Evolutionary conservation across 1,284 basidiomycete genomes (phyloP).

Genomic region (Anthracocystis panici-leucophaei): DNA sequence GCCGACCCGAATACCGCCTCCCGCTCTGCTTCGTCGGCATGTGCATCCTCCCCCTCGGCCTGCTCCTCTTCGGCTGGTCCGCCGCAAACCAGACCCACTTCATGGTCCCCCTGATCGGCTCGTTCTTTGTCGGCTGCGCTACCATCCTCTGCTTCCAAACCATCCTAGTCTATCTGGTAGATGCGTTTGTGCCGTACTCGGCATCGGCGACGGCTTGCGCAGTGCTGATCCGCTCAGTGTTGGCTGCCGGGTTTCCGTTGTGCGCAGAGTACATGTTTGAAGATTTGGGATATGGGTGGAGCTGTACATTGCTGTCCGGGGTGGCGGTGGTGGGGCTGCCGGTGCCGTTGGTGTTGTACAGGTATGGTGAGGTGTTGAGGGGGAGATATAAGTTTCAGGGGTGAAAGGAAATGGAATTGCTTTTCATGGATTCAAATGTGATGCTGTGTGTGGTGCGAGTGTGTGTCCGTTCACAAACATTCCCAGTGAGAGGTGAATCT

Average conservation of each 20-base stretch:
- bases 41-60: constrained; percentile 71
- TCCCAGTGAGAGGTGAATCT: constrained; percentile 5
- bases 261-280: constrained; percentile 71
- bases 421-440: too few relatives aligned
- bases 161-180: constrained; percentile 71
- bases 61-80: constrained; percentile 69
- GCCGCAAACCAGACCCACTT: constrained; percentile 53
- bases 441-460: too few relatives aligned
- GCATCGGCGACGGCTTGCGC: constrained; percentile 71
- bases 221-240: constrained; percentile 66
- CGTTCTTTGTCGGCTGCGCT: constrained; percentile 54
- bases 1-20: constrained; percentile 64
- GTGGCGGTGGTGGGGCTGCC: constrained; percentile 70
- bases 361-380: constrained; percentile 69
- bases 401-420: constrained; percentile 4
- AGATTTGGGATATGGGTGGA: constrained; percentile 71
- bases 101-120: constrained; percentile 55
- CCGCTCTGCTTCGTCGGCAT: constrained; percentile 72
- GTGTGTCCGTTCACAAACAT: too few relatives aligned
- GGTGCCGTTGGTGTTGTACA: constrained; percentile 70
- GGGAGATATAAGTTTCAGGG: constrained; percentile 50
- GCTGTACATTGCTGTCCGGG: constrained; percentile 69
- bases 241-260: constrained; percentile 71
- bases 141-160: constrained; percentile 71
- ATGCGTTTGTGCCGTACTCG: constrained; percentile 72